These are phyloP conservation scores for Rhododendron ovatum DNA, from an alignment of 148 eudicot species.

Conservation along the genomic window DNA sequence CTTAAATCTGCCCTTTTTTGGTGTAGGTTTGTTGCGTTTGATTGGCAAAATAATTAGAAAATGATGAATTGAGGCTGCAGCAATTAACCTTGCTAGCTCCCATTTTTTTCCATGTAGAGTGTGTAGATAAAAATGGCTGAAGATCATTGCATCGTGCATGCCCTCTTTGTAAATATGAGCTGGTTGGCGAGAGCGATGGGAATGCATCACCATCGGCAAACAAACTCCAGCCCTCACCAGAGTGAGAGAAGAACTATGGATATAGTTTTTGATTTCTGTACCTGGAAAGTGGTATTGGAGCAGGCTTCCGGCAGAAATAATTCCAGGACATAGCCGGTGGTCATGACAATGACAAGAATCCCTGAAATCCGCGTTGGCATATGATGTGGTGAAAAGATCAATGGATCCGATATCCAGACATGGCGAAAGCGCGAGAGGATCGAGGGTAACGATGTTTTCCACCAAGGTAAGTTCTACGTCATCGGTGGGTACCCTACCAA, in stretches of 20 bases:
- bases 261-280: neutral
- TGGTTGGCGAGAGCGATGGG: conserved; percentile 19
- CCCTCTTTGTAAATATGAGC: conserved; percentile 34
- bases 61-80: conserved; percentile 35
- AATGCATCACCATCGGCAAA: neutral
- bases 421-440: too few relatives aligned
- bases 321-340: neutral
- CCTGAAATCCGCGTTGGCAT: too few relatives aligned
- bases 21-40: conserved; percentile 42
- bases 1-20: neutral
- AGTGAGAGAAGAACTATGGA: neutral
- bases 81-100: conserved; percentile 22
- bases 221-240: neutral
- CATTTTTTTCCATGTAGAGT: too few relatives aligned
- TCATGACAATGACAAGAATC: too few relatives aligned
- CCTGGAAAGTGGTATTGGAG: neutral
- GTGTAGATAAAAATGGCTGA: too few relatives aligned
- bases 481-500: too few relatives aligned
- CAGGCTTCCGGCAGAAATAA: neutral
- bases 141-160: too few relatives aligned
- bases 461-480: too few relatives aligned
- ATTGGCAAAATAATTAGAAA: conserved; percentile 32
- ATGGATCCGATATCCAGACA: too few relatives aligned
- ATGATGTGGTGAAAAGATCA: too few relatives aligned
- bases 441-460: too few relatives aligned